phyloP scores from a whole-genome alignment of 208 protist species.

The Vickermania ingenoplastis region DNA sequence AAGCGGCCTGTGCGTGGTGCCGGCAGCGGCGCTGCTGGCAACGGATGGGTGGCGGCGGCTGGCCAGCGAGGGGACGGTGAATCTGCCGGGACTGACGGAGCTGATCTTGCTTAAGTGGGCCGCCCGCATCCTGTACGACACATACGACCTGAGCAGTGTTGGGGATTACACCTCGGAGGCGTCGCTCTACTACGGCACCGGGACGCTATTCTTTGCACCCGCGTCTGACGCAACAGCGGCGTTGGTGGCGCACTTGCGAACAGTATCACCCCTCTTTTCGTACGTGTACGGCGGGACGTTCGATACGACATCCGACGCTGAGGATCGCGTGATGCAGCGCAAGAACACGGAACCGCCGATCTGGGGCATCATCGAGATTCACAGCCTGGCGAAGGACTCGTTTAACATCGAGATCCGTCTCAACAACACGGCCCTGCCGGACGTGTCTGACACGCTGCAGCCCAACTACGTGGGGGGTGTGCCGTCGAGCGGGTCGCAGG shows the following conservation, averaged over 20 bases:
- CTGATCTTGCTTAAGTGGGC: background rate
- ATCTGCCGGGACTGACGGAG: background rate
- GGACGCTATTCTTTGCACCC: slow-evolving; percentile 36
- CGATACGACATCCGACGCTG: slow-evolving; percentile 8
- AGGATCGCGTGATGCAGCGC: slow-evolving; percentile 9
- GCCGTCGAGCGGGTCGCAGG: background rate
- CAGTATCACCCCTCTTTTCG: slow-evolving; percentile 21
- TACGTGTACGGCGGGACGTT: slow-evolving; percentile 31
- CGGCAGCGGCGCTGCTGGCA: slow-evolving; percentile 2
- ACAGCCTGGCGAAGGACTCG: slow-evolving; percentile 10
- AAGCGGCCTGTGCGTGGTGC: slow-evolving; percentile 9
- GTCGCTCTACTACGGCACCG: no score
- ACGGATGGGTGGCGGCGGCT: background rate
- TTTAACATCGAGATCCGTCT: slow-evolving; percentile 37
- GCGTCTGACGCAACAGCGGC: slow-evolving; percentile 14
- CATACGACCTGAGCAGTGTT: background rate
- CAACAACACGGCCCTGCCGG: slow-evolving; percentile 16
- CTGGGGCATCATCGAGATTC: slow-evolving; percentile 39
- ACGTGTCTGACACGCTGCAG: slow-evolving; percentile 2
- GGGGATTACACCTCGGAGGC: background rate
- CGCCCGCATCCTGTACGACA: background rate
- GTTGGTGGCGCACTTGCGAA: slow-evolving; percentile 26
- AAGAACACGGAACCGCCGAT: slow-evolving; percentile 11
- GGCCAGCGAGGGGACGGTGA: background rate
- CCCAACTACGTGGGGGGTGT: slow-evolving; percentile 21